These are phyloP conservation scores for Wickerhamomyces sp. DNA, from an alignment of 1,139 yeast species.

Conservation along the genomic window DNA sequence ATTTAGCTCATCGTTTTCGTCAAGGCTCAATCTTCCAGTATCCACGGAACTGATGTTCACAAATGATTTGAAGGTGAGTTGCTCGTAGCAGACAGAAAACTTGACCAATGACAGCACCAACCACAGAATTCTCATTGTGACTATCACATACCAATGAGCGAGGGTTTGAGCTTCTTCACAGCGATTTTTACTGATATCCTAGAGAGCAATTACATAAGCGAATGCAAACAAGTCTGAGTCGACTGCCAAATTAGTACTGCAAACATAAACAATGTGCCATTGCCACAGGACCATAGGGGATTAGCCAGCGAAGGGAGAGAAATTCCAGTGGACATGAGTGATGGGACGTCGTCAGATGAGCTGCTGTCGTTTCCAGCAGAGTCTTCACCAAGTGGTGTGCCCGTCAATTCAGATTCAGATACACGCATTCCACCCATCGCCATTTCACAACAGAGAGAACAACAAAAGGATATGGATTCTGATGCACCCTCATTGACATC, in stretches of 20 bases:
- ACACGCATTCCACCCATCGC: background rate
- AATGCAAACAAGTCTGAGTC: too few species aligned
- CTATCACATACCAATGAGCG: too few species aligned
- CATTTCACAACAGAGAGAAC: background rate
- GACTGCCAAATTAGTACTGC: too few species aligned
- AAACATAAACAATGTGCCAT: too few species aligned
- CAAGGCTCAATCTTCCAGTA: constrained; percentile 10
- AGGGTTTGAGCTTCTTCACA: too few species aligned
- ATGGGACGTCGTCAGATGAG: constrained; percentile 1
- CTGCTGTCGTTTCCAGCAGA: background rate
- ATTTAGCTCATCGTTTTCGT: constrained; percentile 9
- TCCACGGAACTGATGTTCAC: constrained; percentile 1
- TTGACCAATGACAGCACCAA: background rate
- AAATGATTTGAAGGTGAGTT: background rate
- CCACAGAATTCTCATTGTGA: background rate
- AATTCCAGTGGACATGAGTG: background rate
- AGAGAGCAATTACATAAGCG: too few species aligned
- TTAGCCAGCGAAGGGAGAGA: background rate
- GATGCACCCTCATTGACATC: background rate
- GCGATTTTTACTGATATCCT: too few species aligned
- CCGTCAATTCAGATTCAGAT: background rate
- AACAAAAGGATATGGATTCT: constrained; percentile 1
- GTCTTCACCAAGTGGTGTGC: background rate
- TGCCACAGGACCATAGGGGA: too few species aligned
- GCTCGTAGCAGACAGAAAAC: background rate